Conservation (phyloP, 352 stramenopile genomes). For the Albugo candida region DNA sequence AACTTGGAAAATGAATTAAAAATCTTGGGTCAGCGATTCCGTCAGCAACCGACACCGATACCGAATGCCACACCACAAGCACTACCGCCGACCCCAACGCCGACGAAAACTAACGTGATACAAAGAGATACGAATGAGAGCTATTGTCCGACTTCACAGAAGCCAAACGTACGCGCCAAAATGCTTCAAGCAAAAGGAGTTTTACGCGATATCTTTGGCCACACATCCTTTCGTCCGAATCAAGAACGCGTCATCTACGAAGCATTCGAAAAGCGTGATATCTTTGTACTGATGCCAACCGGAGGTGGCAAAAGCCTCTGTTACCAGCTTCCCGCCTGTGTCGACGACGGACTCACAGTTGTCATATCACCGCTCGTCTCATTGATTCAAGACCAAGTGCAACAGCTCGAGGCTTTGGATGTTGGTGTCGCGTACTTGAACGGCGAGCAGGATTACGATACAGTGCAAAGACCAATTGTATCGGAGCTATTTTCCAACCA, state of each 20-base stretch:
- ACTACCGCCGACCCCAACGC: neutral
- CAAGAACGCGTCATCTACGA: slow-evolving; percentile 91
- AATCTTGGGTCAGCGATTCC: slow-evolving; percentile 29
- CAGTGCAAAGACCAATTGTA: slow-evolving; percentile 73
- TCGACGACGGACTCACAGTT: slow-evolving; percentile 86
- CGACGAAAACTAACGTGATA: neutral
- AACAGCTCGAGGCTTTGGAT: slow-evolving; percentile 84
- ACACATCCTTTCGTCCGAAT: slow-evolving; percentile 87
- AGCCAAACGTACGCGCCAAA: slow-evolving; percentile 35
- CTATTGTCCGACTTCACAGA: slow-evolving; percentile 10
- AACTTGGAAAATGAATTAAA: slow-evolving; percentile 43
- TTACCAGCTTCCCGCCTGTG: slow-evolving; percentile 88
- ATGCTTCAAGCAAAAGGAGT: slow-evolving; percentile 49
- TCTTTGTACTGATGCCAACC: slow-evolving; percentile 99
- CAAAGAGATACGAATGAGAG: neutral
- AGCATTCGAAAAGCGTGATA: slow-evolving; percentile 82
- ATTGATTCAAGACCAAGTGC: slow-evolving; percentile 98
- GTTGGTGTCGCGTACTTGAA: slow-evolving; percentile 78
- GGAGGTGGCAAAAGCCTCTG: slow-evolving; percentile 97
- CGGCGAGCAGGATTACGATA: slow-evolving; percentile 72
- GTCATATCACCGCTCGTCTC: slow-evolving; percentile 97
- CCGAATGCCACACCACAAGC: neutral
- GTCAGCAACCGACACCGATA: slow-evolving; percentile 7
- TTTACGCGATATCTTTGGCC: slow-evolving; percentile 85
- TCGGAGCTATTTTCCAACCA: slow-evolving; percentile 63